phyloP scores from a whole-genome alignment of 192 early-diverging fungal genomes.

The Backusella australiensis region DNA sequence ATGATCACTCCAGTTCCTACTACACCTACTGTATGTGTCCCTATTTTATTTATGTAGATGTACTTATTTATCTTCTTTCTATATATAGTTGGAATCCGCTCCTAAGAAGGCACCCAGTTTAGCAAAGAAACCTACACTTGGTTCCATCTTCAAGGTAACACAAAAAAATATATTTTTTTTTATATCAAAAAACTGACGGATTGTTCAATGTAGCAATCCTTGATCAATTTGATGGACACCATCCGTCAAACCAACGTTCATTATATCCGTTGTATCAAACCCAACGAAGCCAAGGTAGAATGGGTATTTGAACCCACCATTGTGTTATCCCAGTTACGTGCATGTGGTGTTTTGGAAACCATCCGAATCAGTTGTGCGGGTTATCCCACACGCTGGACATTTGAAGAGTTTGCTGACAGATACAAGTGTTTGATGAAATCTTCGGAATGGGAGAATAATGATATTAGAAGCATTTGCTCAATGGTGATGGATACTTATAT shows the following conservation, averaged over 20 bases:
- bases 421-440: slow-evolving; percentile 59
- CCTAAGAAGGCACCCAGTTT: neutral
- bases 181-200: neutral
- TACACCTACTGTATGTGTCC: slow-evolving; percentile 35
- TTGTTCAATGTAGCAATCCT: slow-evolving; percentile 49
- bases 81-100: neutral
- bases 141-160: slow-evolving; percentile 17
- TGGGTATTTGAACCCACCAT: slow-evolving; percentile 94
- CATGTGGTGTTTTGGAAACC: slow-evolving; percentile 98
- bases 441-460: slow-evolving; percentile 43
- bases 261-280: slow-evolving; percentile 99
- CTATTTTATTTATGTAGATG: slow-evolving; percentile 3
- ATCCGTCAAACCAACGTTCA: slow-evolving; percentile 90
- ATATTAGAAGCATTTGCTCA: slow-evolving; percentile 56
- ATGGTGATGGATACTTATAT: slow-evolving; percentile 66
- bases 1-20: slow-evolving; percentile 62
- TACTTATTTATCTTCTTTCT: neutral
- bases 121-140: slow-evolving; percentile 16
- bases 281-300: slow-evolving; percentile 89
- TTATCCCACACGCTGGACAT: slow-evolving; percentile 91
- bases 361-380: slow-evolving; percentile 99
- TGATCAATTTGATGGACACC: slow-evolving; percentile 94
- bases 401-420: slow-evolving; percentile 87
- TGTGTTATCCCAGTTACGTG: slow-evolving; percentile 91
- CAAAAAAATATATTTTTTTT: no score